These are phyloP conservation scores for Cytospora mali DNA, from an alignment of 2,329 filamentous ascomycete species.

Conservation along the genomic window DNA sequence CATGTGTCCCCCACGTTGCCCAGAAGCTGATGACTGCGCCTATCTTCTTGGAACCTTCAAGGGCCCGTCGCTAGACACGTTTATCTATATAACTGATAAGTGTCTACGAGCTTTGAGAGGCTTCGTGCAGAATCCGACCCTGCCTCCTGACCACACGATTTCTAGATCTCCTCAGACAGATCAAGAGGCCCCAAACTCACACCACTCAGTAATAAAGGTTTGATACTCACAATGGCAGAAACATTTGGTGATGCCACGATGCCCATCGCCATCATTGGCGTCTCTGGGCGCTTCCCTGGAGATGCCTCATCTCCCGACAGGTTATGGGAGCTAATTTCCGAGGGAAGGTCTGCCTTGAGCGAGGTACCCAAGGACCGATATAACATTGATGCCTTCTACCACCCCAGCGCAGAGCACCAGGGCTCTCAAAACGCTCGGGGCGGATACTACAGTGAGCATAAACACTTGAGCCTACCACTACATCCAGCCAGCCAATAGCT, in stretches of 20 bases:
- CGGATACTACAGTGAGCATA: slow-evolving; percentile 7
- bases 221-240: slow-evolving; percentile 1
- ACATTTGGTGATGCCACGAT: slow-evolving; percentile 1
- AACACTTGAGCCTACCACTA: background rate
- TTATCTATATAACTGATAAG: too few relatives aligned
- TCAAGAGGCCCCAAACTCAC: background rate
- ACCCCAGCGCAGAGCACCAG: slow-evolving; percentile 13
- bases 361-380: slow-evolving; percentile 23
- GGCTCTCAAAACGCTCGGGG: slow-evolving; percentile 7
- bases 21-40: too few relatives aligned
- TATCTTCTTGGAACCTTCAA: too few relatives aligned
- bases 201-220: background rate
- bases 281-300: slow-evolving; percentile 13
- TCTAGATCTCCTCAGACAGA: too few relatives aligned
- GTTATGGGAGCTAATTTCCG: slow-evolving; percentile 10
- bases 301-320: slow-evolving; percentile 8
- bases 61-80: too few relatives aligned
- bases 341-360: slow-evolving; percentile 7
- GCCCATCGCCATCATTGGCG: slow-evolving; percentile 8
- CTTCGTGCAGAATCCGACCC: too few relatives aligned
- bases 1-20: too few relatives aligned
- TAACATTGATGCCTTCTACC: slow-evolving; percentile 25
- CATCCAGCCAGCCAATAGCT: background rate
- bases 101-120: too few relatives aligned
- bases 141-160: too few relatives aligned